phyloP scores from a whole-genome alignment of 1,284 basidiomycete species.

The Trichosporon asahii region DNA sequence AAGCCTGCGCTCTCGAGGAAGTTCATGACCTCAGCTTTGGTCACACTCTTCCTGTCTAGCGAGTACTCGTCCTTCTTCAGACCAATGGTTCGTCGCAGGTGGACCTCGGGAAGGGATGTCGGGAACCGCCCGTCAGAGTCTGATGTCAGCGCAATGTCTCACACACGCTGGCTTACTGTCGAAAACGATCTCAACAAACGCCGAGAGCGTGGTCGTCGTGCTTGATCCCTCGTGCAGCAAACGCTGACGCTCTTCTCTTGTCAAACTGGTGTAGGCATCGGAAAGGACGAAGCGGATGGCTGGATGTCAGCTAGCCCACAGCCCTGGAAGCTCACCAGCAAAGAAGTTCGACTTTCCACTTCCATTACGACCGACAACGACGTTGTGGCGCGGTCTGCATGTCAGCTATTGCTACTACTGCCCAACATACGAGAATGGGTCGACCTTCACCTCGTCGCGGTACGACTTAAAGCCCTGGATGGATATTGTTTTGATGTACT shows the following conservation, averaged over 20 bases:
- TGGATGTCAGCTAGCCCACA: constrained; percentile 38
- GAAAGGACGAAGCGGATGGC: constrained; percentile 96
- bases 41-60: constrained; percentile 84
- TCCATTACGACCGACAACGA: constrained; percentile 91
- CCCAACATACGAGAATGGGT: constrained; percentile 8
- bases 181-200: constrained; percentile 84
- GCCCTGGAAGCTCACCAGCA: constrained; percentile 58
- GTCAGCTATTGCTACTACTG: constrained; percentile 30
- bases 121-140: constrained; percentile 78
- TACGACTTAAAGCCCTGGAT: constrained; percentile 97
- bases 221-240: constrained; percentile 91
- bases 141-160: constrained; percentile 22
- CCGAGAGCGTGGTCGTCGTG: constrained; percentile 82
- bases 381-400: constrained; percentile 77
- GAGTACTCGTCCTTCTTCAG: constrained; percentile 99
- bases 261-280: constrained; percentile 95
- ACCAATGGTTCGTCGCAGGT: constrained; percentile 88
- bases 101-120: constrained; percentile 77
- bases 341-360: constrained; percentile 98
- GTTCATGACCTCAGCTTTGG: constrained; percentile 96
- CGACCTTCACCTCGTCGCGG: constrained; percentile 58
- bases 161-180: constrained; percentile 57
- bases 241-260: constrained; percentile 84
- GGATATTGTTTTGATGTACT: constrained; percentile 85
- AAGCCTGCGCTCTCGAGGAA: constrained; percentile 93